Percentiles rank a stretch among this genome's conserved stretches.
These are phyloP conservation scores for Raphanus raphanistrum DNA, from an alignment of 345 rosid genomes.

Conservation along the genomic window DNA sequence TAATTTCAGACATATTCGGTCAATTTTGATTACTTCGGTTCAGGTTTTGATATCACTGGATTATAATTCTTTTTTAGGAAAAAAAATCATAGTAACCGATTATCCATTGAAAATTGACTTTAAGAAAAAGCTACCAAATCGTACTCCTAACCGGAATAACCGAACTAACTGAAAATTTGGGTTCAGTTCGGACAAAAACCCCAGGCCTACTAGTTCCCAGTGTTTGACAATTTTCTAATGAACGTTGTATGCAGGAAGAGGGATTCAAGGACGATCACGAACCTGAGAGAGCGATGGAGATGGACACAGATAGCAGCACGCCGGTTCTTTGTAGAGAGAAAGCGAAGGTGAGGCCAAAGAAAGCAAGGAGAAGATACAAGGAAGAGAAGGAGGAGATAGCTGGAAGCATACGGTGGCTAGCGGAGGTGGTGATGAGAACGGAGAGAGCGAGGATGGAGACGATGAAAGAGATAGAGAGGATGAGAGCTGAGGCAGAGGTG, in stretches of 20 bases:
- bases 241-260: slow-evolving; percentile 51
- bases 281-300: slow-evolving; percentile 49
- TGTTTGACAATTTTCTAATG: not conserved
- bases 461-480: slow-evolving; percentile 78
- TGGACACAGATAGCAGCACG: slow-evolving; percentile 84
- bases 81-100: not conserved
- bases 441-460: slow-evolving; percentile 90
- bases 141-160: not conserved
- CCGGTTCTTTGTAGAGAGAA: slow-evolving; percentile 68
- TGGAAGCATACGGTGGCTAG: slow-evolving; percentile 81
- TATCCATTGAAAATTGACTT: too few species aligned
- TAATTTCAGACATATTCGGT: not conserved
- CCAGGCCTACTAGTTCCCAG: not conserved
- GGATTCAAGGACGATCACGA: slow-evolving; percentile 47
- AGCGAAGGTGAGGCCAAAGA: slow-evolving; percentile 47
- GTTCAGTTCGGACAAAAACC: not conserved
- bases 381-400: slow-evolving; percentile 59
- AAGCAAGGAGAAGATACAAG: slow-evolving; percentile 48
- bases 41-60: too few species aligned
- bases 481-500: slow-evolving; percentile 87
- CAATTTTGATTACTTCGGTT: not conserved
- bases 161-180: not conserved
- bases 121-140: not conserved
- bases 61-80: too few species aligned
- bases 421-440: slow-evolving; percentile 77